phyloP scores from a whole-genome alignment of 805 yeast species.

The Candida chauliodis region DNA sequence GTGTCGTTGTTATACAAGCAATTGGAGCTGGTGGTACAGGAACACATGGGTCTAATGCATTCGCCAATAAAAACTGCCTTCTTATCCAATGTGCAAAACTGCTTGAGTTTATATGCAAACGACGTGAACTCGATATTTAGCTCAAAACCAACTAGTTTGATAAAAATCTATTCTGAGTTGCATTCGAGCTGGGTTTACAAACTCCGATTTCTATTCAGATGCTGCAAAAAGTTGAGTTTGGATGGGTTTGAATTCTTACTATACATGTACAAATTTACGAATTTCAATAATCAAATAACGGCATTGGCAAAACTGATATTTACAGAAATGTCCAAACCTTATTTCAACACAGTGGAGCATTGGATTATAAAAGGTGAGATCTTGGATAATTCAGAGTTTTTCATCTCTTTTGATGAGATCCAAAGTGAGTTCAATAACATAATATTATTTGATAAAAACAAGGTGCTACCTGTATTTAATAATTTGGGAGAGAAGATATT shows the following conservation, averaged over 20 bases:
- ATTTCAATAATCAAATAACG: slow-evolving; percentile 64
- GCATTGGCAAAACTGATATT: slow-evolving; percentile 30
- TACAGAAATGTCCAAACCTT: slow-evolving; percentile 50
- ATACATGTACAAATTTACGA: slow-evolving; percentile 44
- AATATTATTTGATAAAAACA: slow-evolving; percentile 26
- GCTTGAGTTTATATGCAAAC: slow-evolving; percentile 31
- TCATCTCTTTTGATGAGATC: slow-evolving; percentile 36
- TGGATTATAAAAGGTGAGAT: slow-evolving; percentile 75
- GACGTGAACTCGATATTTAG: slow-evolving; percentile 34
- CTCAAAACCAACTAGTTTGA: slow-evolving; percentile 23
- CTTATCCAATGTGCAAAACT: slow-evolving; percentile 43
- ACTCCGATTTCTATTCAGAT: slow-evolving; percentile 53
- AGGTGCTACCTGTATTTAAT: slow-evolving; percentile 41
- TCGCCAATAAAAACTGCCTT: slow-evolving; percentile 66
- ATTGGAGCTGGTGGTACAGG: slow-evolving; percentile 31
- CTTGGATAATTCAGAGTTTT: slow-evolving; percentile 59
- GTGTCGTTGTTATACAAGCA: slow-evolving; percentile 64
- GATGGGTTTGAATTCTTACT: slow-evolving; percentile 55
- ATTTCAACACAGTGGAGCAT: slow-evolving; percentile 50
- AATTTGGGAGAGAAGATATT: slow-evolving; percentile 38
- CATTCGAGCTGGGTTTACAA: slow-evolving; percentile 46
- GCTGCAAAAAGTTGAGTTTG: slow-evolving; percentile 32
- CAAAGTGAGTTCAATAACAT: slow-evolving; percentile 32
- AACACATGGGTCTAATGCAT: slow-evolving; percentile 19
- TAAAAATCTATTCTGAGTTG: slow-evolving; percentile 38